Conservation (phyloP, 805 yeast genomes). For the Metschnikowia lochheadii region DNA sequence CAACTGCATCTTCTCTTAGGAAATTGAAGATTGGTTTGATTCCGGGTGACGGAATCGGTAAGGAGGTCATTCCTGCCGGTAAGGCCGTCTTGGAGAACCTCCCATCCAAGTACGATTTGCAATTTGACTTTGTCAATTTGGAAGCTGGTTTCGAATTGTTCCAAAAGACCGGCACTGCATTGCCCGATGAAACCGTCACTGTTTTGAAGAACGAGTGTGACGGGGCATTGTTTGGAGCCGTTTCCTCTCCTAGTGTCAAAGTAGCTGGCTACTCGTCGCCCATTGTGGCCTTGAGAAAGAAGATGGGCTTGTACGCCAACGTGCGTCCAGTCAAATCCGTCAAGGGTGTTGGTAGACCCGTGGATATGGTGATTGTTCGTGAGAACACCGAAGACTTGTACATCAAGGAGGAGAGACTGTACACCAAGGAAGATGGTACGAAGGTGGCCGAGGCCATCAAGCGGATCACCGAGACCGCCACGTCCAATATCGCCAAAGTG, state of each 20-base stretch:
- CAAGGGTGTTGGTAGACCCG: slow-evolving; percentile 78
- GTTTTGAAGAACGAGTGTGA: slow-evolving; percentile 77
- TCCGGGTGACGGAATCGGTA: slow-evolving; percentile 98
- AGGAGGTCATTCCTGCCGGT: slow-evolving; percentile 98
- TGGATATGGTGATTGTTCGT: slow-evolving; percentile 96
- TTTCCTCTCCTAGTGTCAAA: slow-evolving; percentile 88
- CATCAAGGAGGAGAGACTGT: slow-evolving; percentile 85
- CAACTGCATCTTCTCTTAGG: slow-evolving; percentile 29
- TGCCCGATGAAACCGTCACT: slow-evolving; percentile 88
- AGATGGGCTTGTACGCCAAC: slow-evolving; percentile 90
- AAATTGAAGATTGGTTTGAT: slow-evolving; percentile 58
- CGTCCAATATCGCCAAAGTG: slow-evolving; percentile 80
- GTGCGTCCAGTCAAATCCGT: slow-evolving; percentile 97
- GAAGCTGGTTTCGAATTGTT: slow-evolving; percentile 95
- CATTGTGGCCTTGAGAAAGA: slow-evolving; percentile 96
- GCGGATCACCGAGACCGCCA: slow-evolving; percentile 87
- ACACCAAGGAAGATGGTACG: slow-evolving; percentile 72
- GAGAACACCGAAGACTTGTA: slow-evolving; percentile 98
- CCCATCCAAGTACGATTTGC: slow-evolving; percentile 68
- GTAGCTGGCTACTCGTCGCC: slow-evolving; percentile 98
- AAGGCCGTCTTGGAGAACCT: slow-evolving; percentile 78
- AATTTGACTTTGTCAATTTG: slow-evolving; percentile 81
- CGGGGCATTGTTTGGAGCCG: slow-evolving; percentile 98
- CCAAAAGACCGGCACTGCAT: slow-evolving; percentile 90
- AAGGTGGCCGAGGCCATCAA: slow-evolving; percentile 96